Conservation (phyloP, 73 alveolate genomes). For the Paramecium caudatum region DNA sequence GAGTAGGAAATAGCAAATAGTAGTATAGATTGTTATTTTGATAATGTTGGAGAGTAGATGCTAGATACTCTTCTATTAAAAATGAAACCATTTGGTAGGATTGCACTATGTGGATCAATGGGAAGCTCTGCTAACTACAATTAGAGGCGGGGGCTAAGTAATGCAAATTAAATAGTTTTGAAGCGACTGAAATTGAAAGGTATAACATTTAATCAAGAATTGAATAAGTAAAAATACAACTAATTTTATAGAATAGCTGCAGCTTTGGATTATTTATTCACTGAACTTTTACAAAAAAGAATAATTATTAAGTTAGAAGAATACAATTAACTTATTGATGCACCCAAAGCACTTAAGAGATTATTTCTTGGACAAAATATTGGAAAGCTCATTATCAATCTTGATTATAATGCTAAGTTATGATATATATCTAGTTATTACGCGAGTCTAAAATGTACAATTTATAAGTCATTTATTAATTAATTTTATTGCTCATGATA, state of each 20-base stretch:
- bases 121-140: constrained; percentile 60
- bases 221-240: not conserved
- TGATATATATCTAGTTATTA: too few relatives aligned
- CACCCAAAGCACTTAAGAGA: not conserved
- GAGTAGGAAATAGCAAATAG: constrained; percentile 15
- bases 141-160: constrained; percentile 54
- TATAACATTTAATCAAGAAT: constrained; percentile 61
- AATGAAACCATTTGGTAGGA: constrained; percentile 69
- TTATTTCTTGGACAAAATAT: constrained; percentile 46
- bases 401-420: not conserved
- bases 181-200: constrained; percentile 66
- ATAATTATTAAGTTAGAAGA: constrained; percentile 24
- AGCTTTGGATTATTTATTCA: constrained; percentile 41
- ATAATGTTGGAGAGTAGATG: constrained; percentile 74
- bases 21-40: constrained; percentile 67
- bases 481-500: too few relatives aligned
- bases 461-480: too few relatives aligned
- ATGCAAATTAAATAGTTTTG: not conserved
- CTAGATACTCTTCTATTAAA: constrained; percentile 26
- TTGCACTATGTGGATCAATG: constrained; percentile 74
- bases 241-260: constrained; percentile 44
- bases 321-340: not conserved
- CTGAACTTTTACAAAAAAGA: not conserved
- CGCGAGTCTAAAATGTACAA: too few relatives aligned
- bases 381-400: constrained; percentile 54